Evolutionary conservation across 352 stramenopile species (phyloP).

Genomic region (Phytopythium delawarense): DNA sequence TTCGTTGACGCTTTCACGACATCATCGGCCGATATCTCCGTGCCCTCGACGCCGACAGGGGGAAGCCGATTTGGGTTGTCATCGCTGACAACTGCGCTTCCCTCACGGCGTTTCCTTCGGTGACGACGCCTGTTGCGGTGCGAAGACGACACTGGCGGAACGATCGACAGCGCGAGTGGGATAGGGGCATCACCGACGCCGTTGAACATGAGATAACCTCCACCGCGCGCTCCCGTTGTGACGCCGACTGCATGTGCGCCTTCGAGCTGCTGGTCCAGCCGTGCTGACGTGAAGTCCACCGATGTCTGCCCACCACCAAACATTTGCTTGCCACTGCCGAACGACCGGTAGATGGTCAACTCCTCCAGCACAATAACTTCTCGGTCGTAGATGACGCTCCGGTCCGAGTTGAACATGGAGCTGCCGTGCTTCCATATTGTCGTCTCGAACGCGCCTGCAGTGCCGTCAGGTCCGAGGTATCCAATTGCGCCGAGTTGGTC

Average conservation of each 20-base stretch:
- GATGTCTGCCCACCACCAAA: conserved; percentile 19
- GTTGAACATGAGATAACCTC: conserved; percentile 87
- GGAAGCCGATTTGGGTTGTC: not conserved
- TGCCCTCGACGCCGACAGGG: not conserved
- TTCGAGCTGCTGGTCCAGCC: conserved; percentile 27
- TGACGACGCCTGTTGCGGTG: conserved; percentile 7
- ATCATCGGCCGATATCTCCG: conserved; percentile 9
- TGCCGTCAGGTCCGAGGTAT: conserved; percentile 77
- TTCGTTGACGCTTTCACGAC: conserved; percentile 5
- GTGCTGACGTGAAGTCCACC: conserved; percentile 41
- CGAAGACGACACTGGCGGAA: conserved; percentile 14
- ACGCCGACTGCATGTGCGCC: conserved; percentile 35
- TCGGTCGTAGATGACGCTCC: conserved; percentile 68
- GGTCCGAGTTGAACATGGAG: conserved; percentile 81
- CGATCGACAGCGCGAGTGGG: conserved; percentile 68
- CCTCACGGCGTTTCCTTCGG: not conserved
- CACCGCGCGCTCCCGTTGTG: conserved; percentile 40
- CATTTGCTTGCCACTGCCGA: conserved; percentile 56
- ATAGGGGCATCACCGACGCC: conserved; percentile 79
- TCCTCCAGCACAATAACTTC: conserved; percentile 79
- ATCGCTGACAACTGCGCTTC: not conserved
- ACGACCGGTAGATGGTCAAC: conserved; percentile 76
- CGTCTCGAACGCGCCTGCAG: conserved; percentile 70
- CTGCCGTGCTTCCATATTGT: conserved; percentile 82
- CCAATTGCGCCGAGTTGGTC: conserved; percentile 73